phyloP scores from a whole-genome alignment of 805 yeast genomes.

The Peterozyma xylosa region DNA sequence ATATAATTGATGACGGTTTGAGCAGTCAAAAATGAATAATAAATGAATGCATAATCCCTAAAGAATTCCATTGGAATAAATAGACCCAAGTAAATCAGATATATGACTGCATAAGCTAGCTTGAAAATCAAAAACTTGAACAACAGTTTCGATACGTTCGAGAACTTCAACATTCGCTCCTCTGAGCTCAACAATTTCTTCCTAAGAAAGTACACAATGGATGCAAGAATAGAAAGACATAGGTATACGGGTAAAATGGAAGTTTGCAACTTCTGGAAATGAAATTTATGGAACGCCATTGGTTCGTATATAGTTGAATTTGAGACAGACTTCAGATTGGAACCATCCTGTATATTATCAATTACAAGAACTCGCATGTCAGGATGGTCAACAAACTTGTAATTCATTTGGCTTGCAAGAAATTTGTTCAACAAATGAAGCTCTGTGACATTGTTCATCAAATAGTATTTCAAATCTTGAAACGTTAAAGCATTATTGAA shows the following conservation, averaged over 20 bases:
- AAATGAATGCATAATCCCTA: background rate
- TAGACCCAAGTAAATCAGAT: constrained; percentile 4
- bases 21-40: constrained; percentile 2
- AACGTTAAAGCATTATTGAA: too few species aligned
- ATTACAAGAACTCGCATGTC: too few species aligned
- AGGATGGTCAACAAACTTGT: too few species aligned
- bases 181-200: background rate
- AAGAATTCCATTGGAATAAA: constrained; percentile 2
- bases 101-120: background rate
- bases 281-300: too few species aligned
- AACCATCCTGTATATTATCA: too few species aligned
- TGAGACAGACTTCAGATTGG: too few species aligned
- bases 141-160: constrained; percentile 4
- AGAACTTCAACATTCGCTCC: constrained; percentile 3
- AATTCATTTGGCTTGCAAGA: too few species aligned
- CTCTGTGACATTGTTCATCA: too few species aligned
- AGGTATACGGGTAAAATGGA: constrained; percentile 5
- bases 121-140: constrained; percentile 1
- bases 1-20: constrained; percentile 5
- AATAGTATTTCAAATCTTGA: too few species aligned
- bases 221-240: background rate
- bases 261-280: background rate
- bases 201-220: constrained; percentile 1
- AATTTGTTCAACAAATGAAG: too few species aligned
- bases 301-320: too few species aligned